These are phyloP conservation scores for Nothomitra cinnamomea DNA, from an alignment of 2,329 filamentous ascomycete genomes.

Conservation along the genomic window DNA sequence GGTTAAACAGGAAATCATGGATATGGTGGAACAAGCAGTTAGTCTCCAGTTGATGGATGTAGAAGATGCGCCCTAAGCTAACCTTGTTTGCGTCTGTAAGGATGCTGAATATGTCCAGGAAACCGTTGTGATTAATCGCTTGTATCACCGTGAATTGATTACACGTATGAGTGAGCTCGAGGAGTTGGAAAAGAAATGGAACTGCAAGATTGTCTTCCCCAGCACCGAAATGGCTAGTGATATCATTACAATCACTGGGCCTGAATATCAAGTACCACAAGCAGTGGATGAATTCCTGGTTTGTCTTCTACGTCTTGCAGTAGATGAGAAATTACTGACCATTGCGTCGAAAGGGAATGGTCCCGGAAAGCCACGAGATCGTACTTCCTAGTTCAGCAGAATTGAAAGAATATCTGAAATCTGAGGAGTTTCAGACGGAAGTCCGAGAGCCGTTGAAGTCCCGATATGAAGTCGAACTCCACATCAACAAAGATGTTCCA, in stretches of 20 bases:
- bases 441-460: conserved; percentile 70
- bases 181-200: conserved; percentile 95
- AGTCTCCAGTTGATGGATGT: conserved; percentile 20
- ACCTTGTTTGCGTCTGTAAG: conserved; percentile 21
- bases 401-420: conserved; percentile 67
- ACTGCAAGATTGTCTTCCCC: conserved; percentile 97
- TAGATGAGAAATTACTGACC: conserved; percentile 16
- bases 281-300: conserved; percentile 90
- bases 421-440: conserved; percentile 62
- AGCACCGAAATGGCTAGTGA: conserved; percentile 96
- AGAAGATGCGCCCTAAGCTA: not conserved
- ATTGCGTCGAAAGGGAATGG: conserved; percentile 53
- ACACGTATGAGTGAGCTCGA: conserved; percentile 78
- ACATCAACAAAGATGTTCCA: conserved; percentile 47
- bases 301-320: conserved; percentile 16
- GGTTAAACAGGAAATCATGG: conserved; percentile 97
- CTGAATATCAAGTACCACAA: conserved; percentile 94
- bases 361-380: conserved; percentile 88
- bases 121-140: conserved; percentile 78
- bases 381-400: conserved; percentile 61
- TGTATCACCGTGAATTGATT: conserved; percentile 90
- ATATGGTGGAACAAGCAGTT: conserved; percentile 93
- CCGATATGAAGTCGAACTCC: conserved; percentile 82
- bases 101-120: conserved; percentile 96
- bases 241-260: conserved; percentile 85